Percentiles rank a stretch among this genome's conserved stretches.
These are phyloP conservation scores for Suillus ampliporus DNA, from an alignment of 768 basidiomycete species.

Conservation along the genomic window DNA sequence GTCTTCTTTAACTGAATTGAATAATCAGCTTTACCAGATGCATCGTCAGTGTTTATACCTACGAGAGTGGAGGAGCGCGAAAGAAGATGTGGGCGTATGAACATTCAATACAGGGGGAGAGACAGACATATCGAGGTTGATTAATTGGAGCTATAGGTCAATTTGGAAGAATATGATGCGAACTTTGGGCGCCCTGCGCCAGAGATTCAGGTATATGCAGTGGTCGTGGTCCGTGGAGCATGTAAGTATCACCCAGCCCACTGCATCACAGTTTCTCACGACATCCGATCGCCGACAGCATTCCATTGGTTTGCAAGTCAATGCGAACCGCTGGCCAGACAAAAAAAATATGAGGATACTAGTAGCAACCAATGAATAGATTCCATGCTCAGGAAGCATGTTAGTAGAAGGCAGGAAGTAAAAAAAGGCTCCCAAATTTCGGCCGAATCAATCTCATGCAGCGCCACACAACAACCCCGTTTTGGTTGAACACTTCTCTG, in stretches of 20 bases:
- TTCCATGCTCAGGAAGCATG: neutral
- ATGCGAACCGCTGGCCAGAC: neutral
- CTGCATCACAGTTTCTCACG: neutral
- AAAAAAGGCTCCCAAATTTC: neutral
- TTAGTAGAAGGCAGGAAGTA: neutral
- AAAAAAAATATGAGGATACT: neutral
- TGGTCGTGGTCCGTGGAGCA: neutral
- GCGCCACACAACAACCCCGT: neutral
- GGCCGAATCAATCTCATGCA: neutral
- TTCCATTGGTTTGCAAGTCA: too few relatives aligned
- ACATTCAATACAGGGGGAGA: constrained; percentile 64
- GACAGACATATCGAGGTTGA: constrained; percentile 30
- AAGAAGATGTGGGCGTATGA: constrained; percentile 78
- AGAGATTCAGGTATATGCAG: neutral
- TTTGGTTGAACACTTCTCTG: constrained; percentile 1
- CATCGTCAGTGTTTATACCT: constrained; percentile 34
- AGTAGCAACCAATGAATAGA: neutral
- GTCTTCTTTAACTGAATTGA: constrained; percentile 70
- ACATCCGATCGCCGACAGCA: neutral
- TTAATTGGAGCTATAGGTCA: neutral
- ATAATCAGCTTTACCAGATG: constrained; percentile 14
- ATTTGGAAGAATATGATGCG: neutral
- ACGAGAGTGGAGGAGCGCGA: constrained; percentile 79
- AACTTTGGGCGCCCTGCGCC: neutral
- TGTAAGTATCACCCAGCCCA: too few relatives aligned